Evolutionary conservation across 805 yeast species (phyloP), one percentile per base, ranked within the genome.

Genomic region (Starmera quercuum): DNA sequence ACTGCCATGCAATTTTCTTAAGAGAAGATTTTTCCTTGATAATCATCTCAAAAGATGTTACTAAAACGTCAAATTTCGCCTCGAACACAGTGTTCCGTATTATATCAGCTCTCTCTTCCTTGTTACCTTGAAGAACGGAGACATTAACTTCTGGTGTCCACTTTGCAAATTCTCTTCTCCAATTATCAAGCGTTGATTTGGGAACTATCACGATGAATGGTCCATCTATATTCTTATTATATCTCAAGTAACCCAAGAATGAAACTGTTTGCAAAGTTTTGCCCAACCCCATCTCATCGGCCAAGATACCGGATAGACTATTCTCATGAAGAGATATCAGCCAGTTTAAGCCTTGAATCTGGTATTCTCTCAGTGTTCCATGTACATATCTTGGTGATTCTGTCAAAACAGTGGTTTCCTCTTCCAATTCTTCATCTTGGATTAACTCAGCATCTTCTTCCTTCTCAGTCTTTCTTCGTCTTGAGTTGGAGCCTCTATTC

Each of bases 241-340:
- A 86, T 42, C 97, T 72, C 39, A 92, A 59, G 54, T 83, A 86
- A 0, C 97, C 97, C 31, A 90, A 61, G 48, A 90, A 92, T 2
- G 97, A 75, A 30, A 90, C 86, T 0, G 97, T 90, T 59, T 90
- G 98, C 36, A 92, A 64, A 5, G 98, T 90, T 58, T 90, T 90
- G 36, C 98, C 98, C 26, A 90, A 68, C 3, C 98, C 98, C 98
- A 92, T 90, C 56, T 90, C 98, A 60, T 90, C 98, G 10, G 98
- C 98, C 32, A 90, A 63, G 30, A 90, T 92, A 15, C 98, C 98
- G 8, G 95, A 82, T 29, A 90, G 68, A 46, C 82, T 73, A 57
- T 90, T 86, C 45, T 88, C 95, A 54, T 87, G 84, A 23, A 90
- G 60, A 1, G 94, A 77, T 14, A 90, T 80, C 51, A 90, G 68